phyloP scores from a whole-genome alignment of 257 asterid genomes.

The Gynochthodes officinalis region DNA sequence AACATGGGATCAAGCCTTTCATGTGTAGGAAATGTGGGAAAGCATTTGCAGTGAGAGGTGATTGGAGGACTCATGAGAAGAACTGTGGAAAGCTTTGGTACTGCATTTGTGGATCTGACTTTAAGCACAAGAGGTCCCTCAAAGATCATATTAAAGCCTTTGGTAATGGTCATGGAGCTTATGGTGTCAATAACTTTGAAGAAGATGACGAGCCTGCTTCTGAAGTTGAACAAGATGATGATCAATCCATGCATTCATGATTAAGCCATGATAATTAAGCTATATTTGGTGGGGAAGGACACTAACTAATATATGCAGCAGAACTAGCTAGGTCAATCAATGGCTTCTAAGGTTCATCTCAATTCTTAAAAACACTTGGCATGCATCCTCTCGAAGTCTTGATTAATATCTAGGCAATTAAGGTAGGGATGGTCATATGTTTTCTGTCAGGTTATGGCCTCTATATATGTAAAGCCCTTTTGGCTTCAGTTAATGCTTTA shows the following conservation, averaged over 20 bases:
- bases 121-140: slow-evolving; percentile 76
- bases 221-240: slow-evolving; percentile 70
- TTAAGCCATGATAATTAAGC: no score
- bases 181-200: slow-evolving; percentile 46
- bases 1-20: slow-evolving; percentile 92
- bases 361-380: background rate
- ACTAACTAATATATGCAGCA: background rate
- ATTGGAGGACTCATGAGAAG: slow-evolving; percentile 87
- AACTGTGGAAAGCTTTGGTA: slow-evolving; percentile 89
- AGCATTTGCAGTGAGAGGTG: slow-evolving; percentile 79
- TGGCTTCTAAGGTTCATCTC: background rate
- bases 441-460: slow-evolving; percentile 8
- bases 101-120: slow-evolving; percentile 76
- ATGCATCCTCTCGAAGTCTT: no score
- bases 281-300: background rate
- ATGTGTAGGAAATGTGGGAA: slow-evolving; percentile 82
- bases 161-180: slow-evolving; percentile 83
- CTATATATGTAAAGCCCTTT: slow-evolving; percentile 21
- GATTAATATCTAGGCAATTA: background rate
- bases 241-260: slow-evolving; percentile 9
- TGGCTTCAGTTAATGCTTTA: slow-evolving; percentile 14
- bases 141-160: slow-evolving; percentile 81
- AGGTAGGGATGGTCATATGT: slow-evolving; percentile 7
- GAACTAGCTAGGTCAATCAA: background rate
- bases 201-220: slow-evolving; percentile 84